Evolutionary conservation across 2,329 filamentous ascomycete species (phyloP).

Genomic region (Juglanconis oblonga): DNA sequence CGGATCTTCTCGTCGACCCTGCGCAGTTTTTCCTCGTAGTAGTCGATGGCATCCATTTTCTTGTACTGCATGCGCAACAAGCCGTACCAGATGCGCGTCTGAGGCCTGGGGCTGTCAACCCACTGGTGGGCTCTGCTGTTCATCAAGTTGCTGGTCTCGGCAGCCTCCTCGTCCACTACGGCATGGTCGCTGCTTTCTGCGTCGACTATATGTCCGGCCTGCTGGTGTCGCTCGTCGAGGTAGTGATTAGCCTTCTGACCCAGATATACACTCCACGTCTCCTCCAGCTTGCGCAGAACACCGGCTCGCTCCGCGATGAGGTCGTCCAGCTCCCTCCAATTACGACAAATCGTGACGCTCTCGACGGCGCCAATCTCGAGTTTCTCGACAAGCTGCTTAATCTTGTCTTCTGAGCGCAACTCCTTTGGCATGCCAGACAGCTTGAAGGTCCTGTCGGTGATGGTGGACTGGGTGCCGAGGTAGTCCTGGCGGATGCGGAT

Average conservation of each 20-base stretch:
- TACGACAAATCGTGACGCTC: conserved; percentile 76
- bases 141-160: conserved; percentile 33
- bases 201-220: neutral
- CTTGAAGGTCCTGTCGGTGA: conserved; percentile 91
- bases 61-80: conserved; percentile 68
- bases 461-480: conserved; percentile 87
- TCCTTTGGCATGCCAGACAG: conserved; percentile 82
- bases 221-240: conserved; percentile 26
- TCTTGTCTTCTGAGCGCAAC: conserved; percentile 74
- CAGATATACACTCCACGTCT: conserved; percentile 77
- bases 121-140: conserved; percentile 34
- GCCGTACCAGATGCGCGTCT: conserved; percentile 74
- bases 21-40: conserved; percentile 84
- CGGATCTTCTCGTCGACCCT: conserved; percentile 73
- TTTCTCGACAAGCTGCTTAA: conserved; percentile 83
- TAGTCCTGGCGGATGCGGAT: conserved; percentile 87
- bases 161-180: conserved; percentile 36
- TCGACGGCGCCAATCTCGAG: conserved; percentile 88
- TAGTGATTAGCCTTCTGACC: conserved; percentile 43
- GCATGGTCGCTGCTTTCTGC: conserved; percentile 28
- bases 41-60: conserved; percentile 86
- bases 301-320: conserved; percentile 66
- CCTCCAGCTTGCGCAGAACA: conserved; percentile 72
- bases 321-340: conserved; percentile 81
- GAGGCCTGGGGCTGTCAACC: conserved; percentile 57